Evolutionary conservation across 2,329 filamentous ascomycete genomes (phyloP).

Genomic region (Hirsutella thompsonii): DNA sequence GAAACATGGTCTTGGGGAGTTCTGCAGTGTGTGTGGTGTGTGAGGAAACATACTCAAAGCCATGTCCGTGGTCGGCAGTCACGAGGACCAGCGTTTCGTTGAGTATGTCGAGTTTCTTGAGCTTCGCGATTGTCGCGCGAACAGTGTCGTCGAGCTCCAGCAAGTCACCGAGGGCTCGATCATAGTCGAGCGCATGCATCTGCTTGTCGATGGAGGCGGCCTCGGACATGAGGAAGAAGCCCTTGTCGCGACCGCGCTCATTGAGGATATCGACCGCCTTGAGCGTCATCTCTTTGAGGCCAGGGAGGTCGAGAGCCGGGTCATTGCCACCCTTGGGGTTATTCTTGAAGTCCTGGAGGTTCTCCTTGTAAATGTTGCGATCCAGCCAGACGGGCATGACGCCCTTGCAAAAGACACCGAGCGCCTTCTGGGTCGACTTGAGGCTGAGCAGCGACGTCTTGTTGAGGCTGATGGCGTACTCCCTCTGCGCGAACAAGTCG

Average conservation of each 20-base stretch:
- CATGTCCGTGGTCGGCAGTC: conserved; percentile 81
- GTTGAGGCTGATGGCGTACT: conserved; percentile 61
- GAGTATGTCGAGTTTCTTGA: conserved; percentile 51
- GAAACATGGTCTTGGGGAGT: no score
- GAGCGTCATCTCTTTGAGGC: conserved; percentile 79
- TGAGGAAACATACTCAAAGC: conserved; percentile 47
- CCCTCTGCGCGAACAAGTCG: conserved; percentile 57
- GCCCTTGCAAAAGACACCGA: conserved; percentile 65
- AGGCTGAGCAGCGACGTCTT: conserved; percentile 54
- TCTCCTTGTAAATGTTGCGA: conserved; percentile 65
- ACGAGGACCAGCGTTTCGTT: conserved; percentile 70
- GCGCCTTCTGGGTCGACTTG: conserved; percentile 46
- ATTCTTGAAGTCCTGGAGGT: conserved; percentile 53
- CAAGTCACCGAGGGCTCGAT: conserved; percentile 72
- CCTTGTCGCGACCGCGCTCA: conserved; percentile 50
- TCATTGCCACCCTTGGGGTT: conserved; percentile 52
- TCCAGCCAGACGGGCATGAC: conserved; percentile 80
- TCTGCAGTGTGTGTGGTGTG: no score
- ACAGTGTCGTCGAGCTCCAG: conserved; percentile 79
- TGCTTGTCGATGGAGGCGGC: conserved; percentile 80
- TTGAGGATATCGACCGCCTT: conserved; percentile 76
- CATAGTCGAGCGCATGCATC: conserved; percentile 79
- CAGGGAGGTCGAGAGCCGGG: conserved; percentile 62
- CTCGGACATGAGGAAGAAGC: conserved; percentile 82
- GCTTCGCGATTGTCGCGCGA: conserved; percentile 58